phyloP scores from a whole-genome alignment of 2,329 filamentous ascomycete genomes.

The Reticulascus tulasneorum region DNA sequence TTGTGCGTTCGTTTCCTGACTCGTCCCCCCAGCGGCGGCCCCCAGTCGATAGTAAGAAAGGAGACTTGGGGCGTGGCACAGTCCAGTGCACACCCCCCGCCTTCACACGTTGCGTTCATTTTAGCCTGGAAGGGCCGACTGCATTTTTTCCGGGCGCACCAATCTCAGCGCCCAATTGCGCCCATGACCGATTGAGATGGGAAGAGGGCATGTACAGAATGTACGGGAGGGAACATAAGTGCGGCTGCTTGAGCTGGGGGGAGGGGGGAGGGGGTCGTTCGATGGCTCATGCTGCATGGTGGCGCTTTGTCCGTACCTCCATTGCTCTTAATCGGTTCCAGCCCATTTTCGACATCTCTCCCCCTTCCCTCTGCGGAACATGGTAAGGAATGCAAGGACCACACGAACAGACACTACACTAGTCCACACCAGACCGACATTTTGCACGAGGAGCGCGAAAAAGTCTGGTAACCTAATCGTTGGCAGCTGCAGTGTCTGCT shows the following conservation, averaged over 20 bases:
- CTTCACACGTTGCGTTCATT: slow-evolving; percentile 23
- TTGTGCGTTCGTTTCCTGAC: slow-evolving; percentile 7
- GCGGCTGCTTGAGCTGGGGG: slow-evolving; percentile 24
- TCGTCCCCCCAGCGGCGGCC: neutral
- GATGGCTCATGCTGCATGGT: no score
- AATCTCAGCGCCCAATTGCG: slow-evolving; percentile 24
- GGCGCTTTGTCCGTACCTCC: no score
- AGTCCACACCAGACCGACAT: no score
- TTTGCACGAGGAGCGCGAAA: no score
- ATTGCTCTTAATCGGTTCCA: no score
- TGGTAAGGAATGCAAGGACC: no score
- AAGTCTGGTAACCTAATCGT: no score
- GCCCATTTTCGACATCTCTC: no score
- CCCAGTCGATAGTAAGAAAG: slow-evolving; percentile 5
- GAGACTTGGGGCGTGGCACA: slow-evolving; percentile 8
- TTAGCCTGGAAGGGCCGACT: slow-evolving; percentile 42
- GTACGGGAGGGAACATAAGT: slow-evolving; percentile 23
- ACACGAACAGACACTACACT: no score
- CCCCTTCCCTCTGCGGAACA: no score
- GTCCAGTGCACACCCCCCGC: slow-evolving; percentile 9
- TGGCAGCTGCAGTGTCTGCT: no score
- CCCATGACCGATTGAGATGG: slow-evolving; percentile 1
- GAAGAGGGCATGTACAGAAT: neutral
- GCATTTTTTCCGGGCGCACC: slow-evolving; percentile 29
- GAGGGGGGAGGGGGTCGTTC: no score